Conservation (phyloP, 2,329 filamentous ascomycete genomes). For the Neocucurbitaria cava region DNA sequence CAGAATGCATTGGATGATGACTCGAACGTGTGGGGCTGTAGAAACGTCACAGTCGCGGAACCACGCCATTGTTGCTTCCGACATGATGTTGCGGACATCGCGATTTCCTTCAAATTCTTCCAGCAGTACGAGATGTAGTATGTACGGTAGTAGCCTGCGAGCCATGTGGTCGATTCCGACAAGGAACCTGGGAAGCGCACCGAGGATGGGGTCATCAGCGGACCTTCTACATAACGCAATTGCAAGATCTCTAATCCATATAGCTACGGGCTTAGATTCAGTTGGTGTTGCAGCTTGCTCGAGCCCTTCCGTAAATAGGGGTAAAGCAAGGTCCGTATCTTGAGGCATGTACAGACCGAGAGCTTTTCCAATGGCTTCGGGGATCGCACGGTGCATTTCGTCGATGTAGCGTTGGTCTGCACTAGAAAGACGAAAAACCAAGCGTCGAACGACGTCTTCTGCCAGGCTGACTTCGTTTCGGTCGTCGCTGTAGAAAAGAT, state of each 20-base stretch:
- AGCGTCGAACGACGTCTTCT: conserved; percentile 47
- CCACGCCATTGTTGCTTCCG: conserved; percentile 69
- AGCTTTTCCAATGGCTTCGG: conserved; percentile 37
- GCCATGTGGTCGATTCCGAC: conserved; percentile 72
- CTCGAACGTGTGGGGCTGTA: conserved; percentile 69
- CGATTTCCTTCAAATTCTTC: conserved; percentile 70
- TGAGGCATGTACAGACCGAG: conserved; percentile 31
- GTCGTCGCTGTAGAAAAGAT: conserved; percentile 48
- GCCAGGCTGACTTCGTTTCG: conserved; percentile 53
- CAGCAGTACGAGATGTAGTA: conserved; percentile 81
- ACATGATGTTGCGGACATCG: conserved; percentile 64
- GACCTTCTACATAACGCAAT: conserved; percentile 60
- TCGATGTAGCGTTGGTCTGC: conserved; percentile 29
- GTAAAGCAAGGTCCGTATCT: conserved; percentile 6
- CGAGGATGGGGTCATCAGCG: conserved; percentile 71
- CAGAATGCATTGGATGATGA: conserved; percentile 79
- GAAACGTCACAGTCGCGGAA: conserved; percentile 59
- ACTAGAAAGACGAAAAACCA: conserved; percentile 36
- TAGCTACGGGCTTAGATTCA: conserved; percentile 25
- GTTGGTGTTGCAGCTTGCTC: conserved; percentile 24
- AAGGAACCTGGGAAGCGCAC: conserved; percentile 71
- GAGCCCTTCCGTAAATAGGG: conserved; percentile 15
- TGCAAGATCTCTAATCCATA: conserved; percentile 70
- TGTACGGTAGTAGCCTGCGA: conserved; percentile 77
- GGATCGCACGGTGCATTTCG: conserved; percentile 41